These are phyloP conservation scores for Trapa bicornis DNA, from an alignment of 345 rosid species.

Conservation along the genomic window DNA sequence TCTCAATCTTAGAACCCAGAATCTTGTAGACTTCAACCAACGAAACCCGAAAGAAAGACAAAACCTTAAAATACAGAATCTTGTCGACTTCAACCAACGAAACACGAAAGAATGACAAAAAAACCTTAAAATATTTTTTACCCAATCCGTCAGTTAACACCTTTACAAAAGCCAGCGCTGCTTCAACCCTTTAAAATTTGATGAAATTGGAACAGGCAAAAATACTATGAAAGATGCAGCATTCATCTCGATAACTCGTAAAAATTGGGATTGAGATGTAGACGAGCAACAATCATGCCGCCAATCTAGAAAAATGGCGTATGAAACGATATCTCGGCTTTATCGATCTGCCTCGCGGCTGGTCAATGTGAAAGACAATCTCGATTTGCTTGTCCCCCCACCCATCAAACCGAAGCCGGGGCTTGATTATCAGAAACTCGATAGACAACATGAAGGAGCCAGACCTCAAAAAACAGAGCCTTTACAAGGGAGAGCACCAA, in stretches of 20 bases:
- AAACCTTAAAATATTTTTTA: no score
- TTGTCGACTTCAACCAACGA: no score
- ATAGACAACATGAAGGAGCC: neutral
- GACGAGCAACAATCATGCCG: constrained; percentile 69
- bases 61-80: no score
- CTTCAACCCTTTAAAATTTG: no score
- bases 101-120: no score
- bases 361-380: constrained; percentile 7
- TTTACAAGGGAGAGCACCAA: no score
- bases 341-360: constrained; percentile 24
- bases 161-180: neutral
- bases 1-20: no score
- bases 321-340: constrained; percentile 74
- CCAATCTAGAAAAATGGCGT: constrained; percentile 34
- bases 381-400: neutral
- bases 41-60: no score
- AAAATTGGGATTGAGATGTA: constrained; percentile 13
- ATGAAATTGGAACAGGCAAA: neutral
- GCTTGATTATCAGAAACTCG: neutral
- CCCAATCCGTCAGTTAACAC: neutral
- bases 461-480: neutral
- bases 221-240: neutral
- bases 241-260: neutral
- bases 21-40: no score
- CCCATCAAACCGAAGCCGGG: neutral